A percentile compares a stretch with the other conserved stretches of the same genome.
These are phyloP conservation scores for Scedosporium aurantiacum DNA, from an alignment of 2,329 filamentous ascomycete species.

Conservation along the genomic window DNA sequence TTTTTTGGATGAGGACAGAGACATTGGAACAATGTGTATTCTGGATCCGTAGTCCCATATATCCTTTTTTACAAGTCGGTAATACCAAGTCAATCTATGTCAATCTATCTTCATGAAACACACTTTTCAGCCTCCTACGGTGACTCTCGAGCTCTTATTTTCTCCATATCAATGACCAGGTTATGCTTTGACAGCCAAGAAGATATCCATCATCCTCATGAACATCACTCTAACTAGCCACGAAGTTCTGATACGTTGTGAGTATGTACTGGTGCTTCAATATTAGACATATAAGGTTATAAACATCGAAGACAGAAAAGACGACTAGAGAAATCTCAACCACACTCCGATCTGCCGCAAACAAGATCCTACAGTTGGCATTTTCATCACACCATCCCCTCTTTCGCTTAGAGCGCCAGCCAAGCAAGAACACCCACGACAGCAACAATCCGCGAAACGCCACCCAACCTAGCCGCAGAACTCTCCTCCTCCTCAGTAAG, in stretches of 20 bases:
- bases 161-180: too few species aligned
- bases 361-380: not conserved
- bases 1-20: not conserved
- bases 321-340: too few species aligned
- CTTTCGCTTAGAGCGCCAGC: not conserved
- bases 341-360: not conserved
- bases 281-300: not conserved
- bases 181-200: too few species aligned
- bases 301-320: not conserved
- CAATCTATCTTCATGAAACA: not conserved
- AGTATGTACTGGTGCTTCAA: not conserved
- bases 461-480: not conserved
- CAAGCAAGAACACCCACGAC: not conserved
- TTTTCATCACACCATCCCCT: not conserved
- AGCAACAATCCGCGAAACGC: not conserved
- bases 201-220: too few species aligned
- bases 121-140: not conserved
- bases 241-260: not conserved
- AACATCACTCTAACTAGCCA: not conserved
- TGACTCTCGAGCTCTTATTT: not conserved
- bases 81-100: not conserved
- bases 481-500: not conserved
- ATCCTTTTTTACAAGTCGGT: not conserved
- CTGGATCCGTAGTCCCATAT: not conserved
- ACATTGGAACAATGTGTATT: not conserved